Conservation (phyloP, 2,329 filamentous ascomycete species). For the Calonectria ilicicola region DNA sequence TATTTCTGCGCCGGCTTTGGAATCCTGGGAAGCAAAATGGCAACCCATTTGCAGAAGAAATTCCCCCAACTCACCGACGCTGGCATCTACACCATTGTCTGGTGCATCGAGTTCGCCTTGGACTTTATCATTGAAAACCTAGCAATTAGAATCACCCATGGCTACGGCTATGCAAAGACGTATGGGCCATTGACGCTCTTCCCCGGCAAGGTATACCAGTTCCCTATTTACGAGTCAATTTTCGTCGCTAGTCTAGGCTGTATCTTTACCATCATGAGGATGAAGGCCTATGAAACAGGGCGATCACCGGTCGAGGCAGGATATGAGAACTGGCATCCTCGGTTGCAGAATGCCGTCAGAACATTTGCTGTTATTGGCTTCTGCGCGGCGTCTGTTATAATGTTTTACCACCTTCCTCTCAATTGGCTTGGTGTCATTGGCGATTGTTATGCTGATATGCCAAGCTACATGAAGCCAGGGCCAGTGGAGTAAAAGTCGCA, state of each 20-base stretch:
- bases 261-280: conserved; percentile 6
- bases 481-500: conserved; percentile 4
- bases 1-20: conserved; percentile 14
- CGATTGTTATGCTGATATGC: conserved; percentile 5
- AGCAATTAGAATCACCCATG: conserved; percentile 5
- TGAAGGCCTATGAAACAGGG: conserved; percentile 6
- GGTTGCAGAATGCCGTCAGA: background rate
- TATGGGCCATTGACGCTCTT: conserved; percentile 6
- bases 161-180: conserved; percentile 13
- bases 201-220: background rate
- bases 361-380: conserved; percentile 11
- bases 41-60: background rate
- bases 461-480: conserved; percentile 11
- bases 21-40: conserved; percentile 3
- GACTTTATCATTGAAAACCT: conserved; percentile 15
- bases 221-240: conserved; percentile 5
- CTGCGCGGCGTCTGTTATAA: background rate
- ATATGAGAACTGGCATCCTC: conserved; percentile 6
- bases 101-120: conserved; percentile 8
- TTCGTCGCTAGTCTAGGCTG: conserved; percentile 5
- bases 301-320: conserved; percentile 8
- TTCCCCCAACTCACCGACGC: background rate
- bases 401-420: conserved; percentile 5
- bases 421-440: conserved; percentile 10
- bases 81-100: conserved; percentile 9